phyloP scores from a whole-genome alignment of 140 eudicot genomes.

The Stevia rebaudiana region DNA sequence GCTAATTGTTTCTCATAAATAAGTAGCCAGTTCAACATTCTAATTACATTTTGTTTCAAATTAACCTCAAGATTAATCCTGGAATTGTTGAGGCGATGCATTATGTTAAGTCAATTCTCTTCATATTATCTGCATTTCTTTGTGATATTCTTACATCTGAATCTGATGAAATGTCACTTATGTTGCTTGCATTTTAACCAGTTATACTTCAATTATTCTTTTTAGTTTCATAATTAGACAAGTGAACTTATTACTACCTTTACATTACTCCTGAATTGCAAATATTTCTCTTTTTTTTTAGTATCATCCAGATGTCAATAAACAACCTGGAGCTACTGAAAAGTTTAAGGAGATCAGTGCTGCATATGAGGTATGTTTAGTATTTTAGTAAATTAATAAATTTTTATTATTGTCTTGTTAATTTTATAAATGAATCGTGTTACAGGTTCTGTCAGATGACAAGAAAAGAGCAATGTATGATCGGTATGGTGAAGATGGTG shows the following conservation, averaged over 20 bases:
- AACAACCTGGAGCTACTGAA: constrained; percentile 96
- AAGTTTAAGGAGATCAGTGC: constrained; percentile 96
- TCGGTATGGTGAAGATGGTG: constrained; percentile 94
- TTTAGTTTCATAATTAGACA: constrained; percentile 1
- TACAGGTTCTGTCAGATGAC: constrained; percentile 95
- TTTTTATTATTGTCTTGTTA: not conserved
- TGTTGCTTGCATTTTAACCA: not conserved
- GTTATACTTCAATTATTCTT: constrained; percentile 1
- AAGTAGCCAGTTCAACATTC: not conserved
- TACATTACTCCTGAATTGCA: constrained; percentile 13
- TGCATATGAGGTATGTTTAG: constrained; percentile 85
- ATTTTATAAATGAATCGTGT: not conserved
- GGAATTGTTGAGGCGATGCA: not conserved
- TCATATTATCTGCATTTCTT: not conserved
- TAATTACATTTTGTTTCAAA: not conserved
- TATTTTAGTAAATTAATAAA: not conserved
- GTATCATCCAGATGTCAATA: constrained; percentile 98
- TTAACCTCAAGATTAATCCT: constrained; percentile 4
- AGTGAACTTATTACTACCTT: not conserved
- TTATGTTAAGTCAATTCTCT: not conserved
- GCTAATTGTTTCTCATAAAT: constrained; percentile 3
- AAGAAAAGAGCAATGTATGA: constrained; percentile 91
- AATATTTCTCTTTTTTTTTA: constrained; percentile 25
- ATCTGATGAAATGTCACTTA: not conserved
- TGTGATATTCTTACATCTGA: not conserved